Evolutionary conservation across 2,329 filamentous ascomycete genomes (phyloP).

Genomic region (Metarhizium anisopliae): DNA sequence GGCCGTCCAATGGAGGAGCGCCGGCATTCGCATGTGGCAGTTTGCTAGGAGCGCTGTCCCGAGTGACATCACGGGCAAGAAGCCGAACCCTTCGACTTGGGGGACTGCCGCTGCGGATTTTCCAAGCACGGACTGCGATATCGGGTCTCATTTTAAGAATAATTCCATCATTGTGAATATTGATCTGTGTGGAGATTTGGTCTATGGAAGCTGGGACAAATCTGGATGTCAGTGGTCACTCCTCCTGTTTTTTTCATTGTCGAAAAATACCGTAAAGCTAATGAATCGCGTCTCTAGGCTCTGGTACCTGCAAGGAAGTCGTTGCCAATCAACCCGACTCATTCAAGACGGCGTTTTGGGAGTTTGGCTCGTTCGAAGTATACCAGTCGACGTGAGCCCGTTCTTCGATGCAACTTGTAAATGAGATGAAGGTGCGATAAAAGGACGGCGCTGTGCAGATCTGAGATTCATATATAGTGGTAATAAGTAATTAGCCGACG

Average conservation of each 20-base stretch:
- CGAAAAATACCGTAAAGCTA: neutral
- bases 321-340: conserved; percentile 47
- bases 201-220: conserved; percentile 34
- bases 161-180: conserved; percentile 60
- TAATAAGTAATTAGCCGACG: neutral
- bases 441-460: neutral
- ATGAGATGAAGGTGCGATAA: neutral
- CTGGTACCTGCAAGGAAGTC: conserved; percentile 46
- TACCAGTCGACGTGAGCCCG: conserved; percentile 29
- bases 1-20: conserved; percentile 51
- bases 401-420: neutral
- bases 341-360: conserved; percentile 56
- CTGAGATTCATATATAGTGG: neutral
- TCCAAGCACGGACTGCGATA: conserved; percentile 52
- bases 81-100: conserved; percentile 54
- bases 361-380: conserved; percentile 51
- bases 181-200: conserved; percentile 52
- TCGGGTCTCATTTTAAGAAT: conserved; percentile 51
- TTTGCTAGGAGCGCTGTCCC: conserved; percentile 41
- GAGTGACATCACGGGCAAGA: conserved; percentile 37
- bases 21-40: conserved; percentile 56
- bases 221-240: conserved; percentile 32
- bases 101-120: conserved; percentile 56
- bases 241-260: too few relatives aligned
- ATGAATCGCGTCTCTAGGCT: conserved; percentile 24